Base-by-base conservation (phyloP, 2,329 filamentous ascomycete species). In the Graphilbum fragrans region DNA sequence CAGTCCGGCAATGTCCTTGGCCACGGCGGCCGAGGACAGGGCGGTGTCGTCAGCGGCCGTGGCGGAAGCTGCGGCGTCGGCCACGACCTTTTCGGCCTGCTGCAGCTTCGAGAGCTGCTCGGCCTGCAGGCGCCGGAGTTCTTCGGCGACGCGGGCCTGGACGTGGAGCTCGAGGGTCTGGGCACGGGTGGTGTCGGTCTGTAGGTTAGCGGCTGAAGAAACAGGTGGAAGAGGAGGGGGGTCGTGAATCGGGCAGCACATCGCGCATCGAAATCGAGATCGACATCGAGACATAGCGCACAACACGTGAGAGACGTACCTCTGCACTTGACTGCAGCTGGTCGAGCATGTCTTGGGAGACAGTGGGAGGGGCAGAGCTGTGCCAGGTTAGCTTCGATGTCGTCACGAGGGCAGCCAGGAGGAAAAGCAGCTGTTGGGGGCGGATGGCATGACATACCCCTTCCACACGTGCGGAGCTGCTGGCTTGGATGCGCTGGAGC, bases 151-250 rank as follows among this genome's bases (percentile, higher is more conserved):
- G 62, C 90, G 88, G 58, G 77, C 68, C 67, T 95, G 88, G 61
- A 94, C 80, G 54, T 90, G 82, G 49, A 92, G 77, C 66, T 96
- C 90, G 60, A 86, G 67, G 56, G 80, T 70, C 64, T 85, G 85
- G 54, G 82, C 74, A 58, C 90, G 87, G 50, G 86, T 88, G 45
- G 80, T 78, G 66, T 96, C 88, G 63, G 83, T 90, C 90, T 96
- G 58, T 3, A 11, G 12, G n/a, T 11, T 17, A 29, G 23, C 14
- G 33, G 41, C 21, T 18, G 35, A 21, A 32, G 33, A 22, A 38
- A 5, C 7, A 11, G 29, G 18, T 31, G 27, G 34, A 41, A 35
- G 25, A 29, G 34, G 31, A 22, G 29, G 22, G 19, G 35, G 38
- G 21, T 22, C 38, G 20, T 27, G 23, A 27, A 12, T 27, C 23